phyloP scores from a whole-genome alignment of 2,329 filamentous ascomycete species.

The Aulographum hederae region DNA sequence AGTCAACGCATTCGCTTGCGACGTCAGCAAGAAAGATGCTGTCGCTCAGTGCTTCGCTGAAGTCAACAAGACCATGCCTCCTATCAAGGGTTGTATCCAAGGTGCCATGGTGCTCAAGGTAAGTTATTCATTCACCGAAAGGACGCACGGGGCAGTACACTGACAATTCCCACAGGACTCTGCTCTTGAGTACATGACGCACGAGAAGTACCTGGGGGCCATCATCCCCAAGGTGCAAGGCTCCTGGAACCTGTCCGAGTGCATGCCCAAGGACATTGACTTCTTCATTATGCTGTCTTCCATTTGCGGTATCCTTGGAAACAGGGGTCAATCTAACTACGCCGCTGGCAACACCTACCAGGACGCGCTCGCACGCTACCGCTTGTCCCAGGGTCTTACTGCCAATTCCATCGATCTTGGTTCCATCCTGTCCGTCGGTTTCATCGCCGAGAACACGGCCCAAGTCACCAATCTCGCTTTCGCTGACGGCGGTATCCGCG shows the following conservation, averaged over 20 bases:
- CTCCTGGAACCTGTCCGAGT: constrained; percentile 27
- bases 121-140: too few species aligned
- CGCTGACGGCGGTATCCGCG: constrained; percentile 7
- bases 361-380: constrained; percentile 11
- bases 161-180: constrained; percentile 6
- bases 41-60: neutral
- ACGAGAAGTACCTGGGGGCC: constrained; percentile 27
- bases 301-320: constrained; percentile 31
- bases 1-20: neutral
- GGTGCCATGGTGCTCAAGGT: constrained; percentile 5
- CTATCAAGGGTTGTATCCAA: neutral
- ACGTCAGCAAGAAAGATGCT: neutral
- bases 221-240: constrained; percentile 34
- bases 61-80: neutral
- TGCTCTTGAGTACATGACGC: constrained; percentile 25
- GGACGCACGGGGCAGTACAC: too few species aligned
- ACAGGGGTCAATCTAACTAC: constrained; percentile 34
- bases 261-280: constrained; percentile 11
- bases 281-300: constrained; percentile 35
- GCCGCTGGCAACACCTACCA: constrained; percentile 31
- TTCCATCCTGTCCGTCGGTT: constrained; percentile 6
- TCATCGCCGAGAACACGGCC: constrained; percentile 6
- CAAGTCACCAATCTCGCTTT: neutral
- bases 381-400: constrained; percentile 6
- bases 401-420: constrained; percentile 1